phyloP scores from a whole-genome alignment of 1,284 basidiomycete species.

The Cryptococcus sp. region DNA sequence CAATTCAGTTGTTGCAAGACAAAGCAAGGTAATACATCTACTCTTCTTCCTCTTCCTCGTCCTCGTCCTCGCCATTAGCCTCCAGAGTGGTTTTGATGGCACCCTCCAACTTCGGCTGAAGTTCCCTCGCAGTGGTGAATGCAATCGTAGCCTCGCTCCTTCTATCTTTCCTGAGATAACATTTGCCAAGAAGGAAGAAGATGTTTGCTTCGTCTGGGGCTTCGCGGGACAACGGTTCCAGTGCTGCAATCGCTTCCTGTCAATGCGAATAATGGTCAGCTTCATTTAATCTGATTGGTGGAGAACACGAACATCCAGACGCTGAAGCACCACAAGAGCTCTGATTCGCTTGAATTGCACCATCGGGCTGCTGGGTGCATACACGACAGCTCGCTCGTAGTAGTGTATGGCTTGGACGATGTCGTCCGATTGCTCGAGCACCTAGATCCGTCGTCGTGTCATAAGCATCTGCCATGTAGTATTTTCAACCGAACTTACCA shows the following conservation, averaged over 20 bases:
- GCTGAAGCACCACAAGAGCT: conserved; percentile 76
- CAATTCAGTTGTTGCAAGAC: not conserved
- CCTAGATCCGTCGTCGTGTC: conserved; percentile 55
- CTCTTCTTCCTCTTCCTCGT: conserved; percentile 52
- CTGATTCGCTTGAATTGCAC: conserved; percentile 87
- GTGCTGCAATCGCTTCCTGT: conserved; percentile 74
- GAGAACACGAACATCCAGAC: conserved; percentile 67
- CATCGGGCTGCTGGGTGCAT: conserved; percentile 79
- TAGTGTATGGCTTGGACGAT: conserved; percentile 69
- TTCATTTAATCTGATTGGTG: too few species aligned
- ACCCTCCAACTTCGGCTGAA: conserved; percentile 56
- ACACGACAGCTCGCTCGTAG: conserved; percentile 73
- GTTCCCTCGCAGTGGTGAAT: conserved; percentile 81
- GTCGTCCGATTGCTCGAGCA: conserved; percentile 76
- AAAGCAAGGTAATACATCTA: not conserved
- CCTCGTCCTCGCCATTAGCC: conserved; percentile 56
- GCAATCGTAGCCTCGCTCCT: conserved; percentile 75
- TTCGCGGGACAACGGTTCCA: conserved; percentile 72
- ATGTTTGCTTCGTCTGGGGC: conserved; percentile 94
- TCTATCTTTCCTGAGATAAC: conserved; percentile 75
- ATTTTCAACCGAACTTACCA: conserved; percentile 61
- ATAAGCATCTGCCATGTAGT: too few species aligned
- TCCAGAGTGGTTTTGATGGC: conserved; percentile 48
- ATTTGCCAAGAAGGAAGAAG: conserved; percentile 89
- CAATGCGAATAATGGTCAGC: not conserved